These are phyloP conservation scores for Cryptosporidium tyzzeri DNA, from an alignment of 169 alveolate genomes.

Conservation along the genomic window DNA sequence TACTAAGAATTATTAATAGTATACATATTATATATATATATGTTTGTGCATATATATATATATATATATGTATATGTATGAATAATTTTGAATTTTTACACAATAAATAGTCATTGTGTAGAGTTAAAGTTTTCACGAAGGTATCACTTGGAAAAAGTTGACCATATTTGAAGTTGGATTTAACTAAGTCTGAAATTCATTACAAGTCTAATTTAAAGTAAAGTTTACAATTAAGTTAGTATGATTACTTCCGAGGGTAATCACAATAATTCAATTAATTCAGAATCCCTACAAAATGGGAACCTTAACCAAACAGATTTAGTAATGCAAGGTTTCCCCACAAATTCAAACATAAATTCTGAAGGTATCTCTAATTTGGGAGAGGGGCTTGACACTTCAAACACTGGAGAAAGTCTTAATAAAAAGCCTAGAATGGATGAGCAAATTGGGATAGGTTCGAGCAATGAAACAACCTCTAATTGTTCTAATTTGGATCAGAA, in stretches of 20 bases:
- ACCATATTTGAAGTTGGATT: background rate
- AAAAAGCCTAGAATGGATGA: background rate
- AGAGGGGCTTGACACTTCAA: background rate
- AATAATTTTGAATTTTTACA: background rate
- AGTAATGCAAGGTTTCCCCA: background rate
- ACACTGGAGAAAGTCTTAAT: background rate
- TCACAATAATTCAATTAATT: background rate
- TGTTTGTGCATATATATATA: background rate
- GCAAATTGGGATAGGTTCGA: background rate
- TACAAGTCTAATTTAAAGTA: background rate
- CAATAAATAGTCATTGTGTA: background rate
- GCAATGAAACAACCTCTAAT: background rate
- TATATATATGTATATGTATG: constrained; percentile 13
- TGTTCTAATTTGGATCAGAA: background rate
- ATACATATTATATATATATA: background rate
- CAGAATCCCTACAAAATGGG: constrained; percentile 16
- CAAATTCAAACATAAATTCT: background rate
- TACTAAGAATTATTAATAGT: background rate
- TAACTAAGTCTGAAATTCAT: background rate
- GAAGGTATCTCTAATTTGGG: background rate
- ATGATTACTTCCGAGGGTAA: background rate
- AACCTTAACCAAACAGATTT: background rate
- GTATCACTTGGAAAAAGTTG: background rate
- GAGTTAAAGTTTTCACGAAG: background rate
- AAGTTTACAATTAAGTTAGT: background rate